Percentiles rank a stretch among this genome's conserved stretches.
Conservation (phyloP, 129 eudicot genomes). For the Gnaphalium uliginosum region DNA sequence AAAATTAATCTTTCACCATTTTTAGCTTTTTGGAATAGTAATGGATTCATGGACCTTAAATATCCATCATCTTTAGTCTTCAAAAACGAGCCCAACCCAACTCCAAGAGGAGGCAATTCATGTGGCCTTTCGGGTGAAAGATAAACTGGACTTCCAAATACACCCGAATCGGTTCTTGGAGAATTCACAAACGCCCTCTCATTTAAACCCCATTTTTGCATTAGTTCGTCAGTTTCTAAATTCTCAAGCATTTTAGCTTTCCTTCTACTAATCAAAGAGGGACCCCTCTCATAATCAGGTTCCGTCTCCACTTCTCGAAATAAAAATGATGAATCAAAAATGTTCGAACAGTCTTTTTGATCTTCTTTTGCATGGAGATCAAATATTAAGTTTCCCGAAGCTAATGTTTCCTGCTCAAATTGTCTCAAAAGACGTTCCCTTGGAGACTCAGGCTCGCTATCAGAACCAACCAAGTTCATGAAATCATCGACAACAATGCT, state of each 20-base stretch:
- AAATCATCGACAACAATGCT: slow-evolving; percentile 60
- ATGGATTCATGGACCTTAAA: slow-evolving; percentile 57
- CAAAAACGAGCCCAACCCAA: slow-evolving; percentile 51
- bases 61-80: slow-evolving; percentile 43
- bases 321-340: slow-evolving; percentile 41
- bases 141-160: slow-evolving; percentile 77
- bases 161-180: slow-evolving; percentile 56
- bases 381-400: slow-evolving; percentile 33
- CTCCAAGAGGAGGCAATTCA: slow-evolving; percentile 50
- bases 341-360: slow-evolving; percentile 29
- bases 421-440: slow-evolving; percentile 52
- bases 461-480: slow-evolving; percentile 50
- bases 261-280: slow-evolving; percentile 45
- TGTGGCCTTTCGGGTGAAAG: slow-evolving; percentile 45
- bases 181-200: slow-evolving; percentile 55
- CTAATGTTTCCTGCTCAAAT: slow-evolving; percentile 53
- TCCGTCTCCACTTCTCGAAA: slow-evolving; percentile 34
- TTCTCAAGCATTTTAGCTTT: slow-evolving; percentile 62
- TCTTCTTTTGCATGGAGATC: slow-evolving; percentile 33
- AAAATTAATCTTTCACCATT: slow-evolving; percentile 58
- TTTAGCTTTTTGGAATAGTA: slow-evolving; percentile 47
- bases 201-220: slow-evolving; percentile 68
- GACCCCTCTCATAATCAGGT: slow-evolving; percentile 22
- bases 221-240: slow-evolving; percentile 66
- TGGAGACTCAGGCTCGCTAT: slow-evolving; percentile 52